Conservation (phyloP, 495 filamentous ascomycete species). For the Daldinia grandis region DNA sequence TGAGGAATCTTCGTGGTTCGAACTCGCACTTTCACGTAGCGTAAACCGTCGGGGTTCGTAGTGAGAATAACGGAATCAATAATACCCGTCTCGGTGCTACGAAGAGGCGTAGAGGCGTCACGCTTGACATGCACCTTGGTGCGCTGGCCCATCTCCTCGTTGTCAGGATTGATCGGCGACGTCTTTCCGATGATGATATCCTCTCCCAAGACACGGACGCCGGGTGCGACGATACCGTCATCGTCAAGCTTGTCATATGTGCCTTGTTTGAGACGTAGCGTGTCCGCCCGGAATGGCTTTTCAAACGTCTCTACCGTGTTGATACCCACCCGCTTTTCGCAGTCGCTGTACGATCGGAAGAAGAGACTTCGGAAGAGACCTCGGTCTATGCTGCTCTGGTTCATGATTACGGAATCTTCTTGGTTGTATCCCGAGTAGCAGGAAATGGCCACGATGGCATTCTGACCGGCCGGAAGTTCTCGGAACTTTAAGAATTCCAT, state of each 20-base stretch:
- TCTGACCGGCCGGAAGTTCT: constrained; percentile 95
- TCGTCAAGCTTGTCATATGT: constrained; percentile 98
- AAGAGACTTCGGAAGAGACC: constrained; percentile 97
- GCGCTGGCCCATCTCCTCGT: constrained; percentile 91
- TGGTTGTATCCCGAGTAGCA: constrained; percentile 99
- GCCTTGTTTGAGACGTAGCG: constrained; percentile 88
- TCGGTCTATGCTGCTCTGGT: constrained; percentile 97
- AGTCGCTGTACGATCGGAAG: constrained; percentile 95
- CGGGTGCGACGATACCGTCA: constrained; percentile 91
- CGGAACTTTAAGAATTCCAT: constrained; percentile 99
- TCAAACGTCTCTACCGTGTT: constrained; percentile 90
- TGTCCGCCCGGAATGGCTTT: constrained; percentile 89
- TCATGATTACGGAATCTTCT: constrained; percentile 99
- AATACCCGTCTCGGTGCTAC: constrained; percentile 95
- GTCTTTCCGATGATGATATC: constrained; percentile 99
- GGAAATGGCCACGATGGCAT: constrained; percentile 96
- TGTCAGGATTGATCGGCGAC: constrained; percentile 88
- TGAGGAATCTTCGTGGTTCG: constrained; percentile 97
- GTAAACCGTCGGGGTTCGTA: constrained; percentile 87
- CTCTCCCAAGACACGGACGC: constrained; percentile 92
- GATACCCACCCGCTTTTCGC: constrained; percentile 93
- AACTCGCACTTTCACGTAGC: constrained; percentile 96
- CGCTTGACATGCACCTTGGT: constrained; percentile 90
- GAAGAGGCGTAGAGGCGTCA: constrained; percentile 91
- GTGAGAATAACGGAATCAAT: constrained; percentile 92